These are phyloP conservation scores for Spergularia marina DNA, from an alignment of 148 eudicot genomes.

Conservation along the genomic window DNA sequence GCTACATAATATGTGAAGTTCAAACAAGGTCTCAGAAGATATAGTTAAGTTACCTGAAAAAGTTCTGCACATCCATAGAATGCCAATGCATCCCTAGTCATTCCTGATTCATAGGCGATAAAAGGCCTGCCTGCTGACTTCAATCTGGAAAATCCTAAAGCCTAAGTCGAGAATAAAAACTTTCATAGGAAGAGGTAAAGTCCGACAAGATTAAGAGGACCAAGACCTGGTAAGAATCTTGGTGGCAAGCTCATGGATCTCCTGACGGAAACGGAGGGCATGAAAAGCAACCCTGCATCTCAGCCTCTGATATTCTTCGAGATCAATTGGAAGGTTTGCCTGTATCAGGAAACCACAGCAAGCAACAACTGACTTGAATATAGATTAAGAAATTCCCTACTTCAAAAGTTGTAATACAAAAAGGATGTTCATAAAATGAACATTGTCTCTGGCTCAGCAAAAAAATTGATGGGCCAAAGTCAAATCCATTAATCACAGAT, in stretches of 20 bases:
- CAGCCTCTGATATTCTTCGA: conserved; percentile 82
- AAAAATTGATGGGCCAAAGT: background rate
- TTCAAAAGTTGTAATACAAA: no score
- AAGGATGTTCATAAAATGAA: no score
- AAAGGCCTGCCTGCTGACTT: conserved; percentile 67
- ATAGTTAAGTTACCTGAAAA: conserved; percentile 61
- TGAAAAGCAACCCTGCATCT: conserved; percentile 88
- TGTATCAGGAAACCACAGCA: conserved; percentile 20
- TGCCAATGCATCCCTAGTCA: conserved; percentile 93
- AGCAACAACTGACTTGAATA: conserved; percentile 9
- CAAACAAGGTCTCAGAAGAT: background rate
- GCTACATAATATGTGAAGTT: background rate
- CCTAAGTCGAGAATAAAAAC: background rate
- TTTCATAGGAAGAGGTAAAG: background rate
- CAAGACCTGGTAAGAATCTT: conserved; percentile 61
- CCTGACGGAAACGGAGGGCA: conserved; percentile 71
- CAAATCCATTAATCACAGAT: background rate
- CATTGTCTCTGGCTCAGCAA: background rate
- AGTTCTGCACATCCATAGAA: conserved; percentile 94
- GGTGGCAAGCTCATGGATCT: conserved; percentile 74
- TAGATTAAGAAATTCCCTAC: background rate
- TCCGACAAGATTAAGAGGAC: background rate
- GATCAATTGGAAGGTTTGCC: conserved; percentile 71
- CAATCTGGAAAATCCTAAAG: conserved; percentile 41
- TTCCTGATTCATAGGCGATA: conserved; percentile 87